Percentiles rank a stretch among this genome's conserved stretches.
phyloP scores from a whole-genome alignment of 2,329 filamentous ascomycete species.

The Dryadomyces quercivorus region DNA sequence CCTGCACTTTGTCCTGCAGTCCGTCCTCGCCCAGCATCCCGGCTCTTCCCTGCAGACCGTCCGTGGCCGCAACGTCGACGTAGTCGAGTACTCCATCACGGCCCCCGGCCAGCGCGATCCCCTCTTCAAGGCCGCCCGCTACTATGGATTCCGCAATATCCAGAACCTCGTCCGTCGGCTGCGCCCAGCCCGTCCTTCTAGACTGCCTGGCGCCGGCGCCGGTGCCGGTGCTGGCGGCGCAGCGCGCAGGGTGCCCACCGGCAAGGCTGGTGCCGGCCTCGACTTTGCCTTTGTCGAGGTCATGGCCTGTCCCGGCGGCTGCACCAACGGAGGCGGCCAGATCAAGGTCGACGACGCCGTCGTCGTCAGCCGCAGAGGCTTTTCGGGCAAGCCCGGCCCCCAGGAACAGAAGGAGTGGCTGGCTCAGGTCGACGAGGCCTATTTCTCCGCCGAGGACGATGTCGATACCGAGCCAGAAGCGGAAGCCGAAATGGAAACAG shows the following conservation, averaged over 20 bases:
- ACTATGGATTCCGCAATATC: conserved; percentile 96
- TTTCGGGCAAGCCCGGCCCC: conserved; percentile 48
- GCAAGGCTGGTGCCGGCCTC: conserved; percentile 23
- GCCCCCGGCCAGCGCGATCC: conserved; percentile 37
- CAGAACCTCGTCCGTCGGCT: conserved; percentile 91
- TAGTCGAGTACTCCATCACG: conserved; percentile 69
- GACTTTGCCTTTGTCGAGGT: conserved; percentile 95
- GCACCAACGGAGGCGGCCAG: conserved; percentile 94
- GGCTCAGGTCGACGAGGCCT: conserved; percentile 73
- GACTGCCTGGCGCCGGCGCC: conserved; percentile 64
- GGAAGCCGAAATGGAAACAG: not conserved
- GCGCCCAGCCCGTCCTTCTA: conserved; percentile 66
- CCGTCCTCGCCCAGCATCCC: conserved; percentile 57
- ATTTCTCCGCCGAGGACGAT: conserved; percentile 58
- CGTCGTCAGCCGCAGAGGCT: conserved; percentile 35
- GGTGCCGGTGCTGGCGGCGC: conserved; percentile 33
- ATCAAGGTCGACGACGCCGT: conserved; percentile 77
- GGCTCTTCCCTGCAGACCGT: conserved; percentile 59
- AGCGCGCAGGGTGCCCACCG: conserved; percentile 27
- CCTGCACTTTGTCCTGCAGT: conserved; percentile 70
- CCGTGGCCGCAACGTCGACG: conserved; percentile 79
- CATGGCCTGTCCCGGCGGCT: conserved; percentile 98
- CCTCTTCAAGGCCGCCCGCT: conserved; percentile 72
- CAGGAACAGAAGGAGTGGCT: conserved; percentile 82
- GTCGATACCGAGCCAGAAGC: too few relatives aligned